These are phyloP conservation scores for Phytophthora citricola DNA, from an alignment of 352 stramenopile genomes.

Conservation along the genomic window DNA sequence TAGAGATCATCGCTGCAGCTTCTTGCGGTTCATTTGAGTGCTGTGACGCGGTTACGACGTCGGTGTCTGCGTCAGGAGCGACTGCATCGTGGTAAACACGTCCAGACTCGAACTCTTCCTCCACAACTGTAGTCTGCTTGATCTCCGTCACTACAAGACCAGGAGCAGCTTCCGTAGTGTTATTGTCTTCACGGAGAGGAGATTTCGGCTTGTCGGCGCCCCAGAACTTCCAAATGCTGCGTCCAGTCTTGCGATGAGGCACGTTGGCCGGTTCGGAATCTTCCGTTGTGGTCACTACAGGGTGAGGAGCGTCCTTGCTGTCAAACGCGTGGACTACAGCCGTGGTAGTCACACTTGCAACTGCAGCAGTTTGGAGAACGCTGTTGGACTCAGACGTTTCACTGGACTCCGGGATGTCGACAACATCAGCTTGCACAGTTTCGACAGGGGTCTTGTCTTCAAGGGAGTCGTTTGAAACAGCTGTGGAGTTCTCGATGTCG, in stretches of 20 bases:
- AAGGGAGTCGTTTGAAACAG: background rate
- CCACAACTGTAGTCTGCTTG: constrained; percentile 18
- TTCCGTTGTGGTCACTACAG: background rate
- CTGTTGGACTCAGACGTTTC: background rate
- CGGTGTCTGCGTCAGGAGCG: constrained; percentile 3
- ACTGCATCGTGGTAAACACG: background rate
- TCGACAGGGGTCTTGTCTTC: constrained; percentile 12
- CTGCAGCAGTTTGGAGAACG: background rate
- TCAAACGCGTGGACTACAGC: background rate
- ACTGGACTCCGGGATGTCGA: constrained; percentile 7
- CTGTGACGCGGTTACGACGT: constrained; percentile 2
- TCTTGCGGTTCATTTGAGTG: constrained; percentile 7
- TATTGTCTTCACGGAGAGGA: constrained; percentile 7
- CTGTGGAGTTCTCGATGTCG: background rate
- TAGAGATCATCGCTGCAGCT: background rate
- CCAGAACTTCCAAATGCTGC: constrained; percentile 41
- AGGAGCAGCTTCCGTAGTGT: background rate
- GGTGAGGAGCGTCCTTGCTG: background rate
- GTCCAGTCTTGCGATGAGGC: constrained; percentile 23
- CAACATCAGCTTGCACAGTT: background rate
- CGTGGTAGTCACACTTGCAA: background rate
- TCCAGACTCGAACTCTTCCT: constrained; percentile 13
- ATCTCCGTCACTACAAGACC: constrained; percentile 9
- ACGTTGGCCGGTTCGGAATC: constrained; percentile 4
- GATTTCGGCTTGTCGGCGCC: constrained; percentile 18